phyloP scores from a whole-genome alignment of 208 protist species.

The Baffinella frigidus region DNA sequence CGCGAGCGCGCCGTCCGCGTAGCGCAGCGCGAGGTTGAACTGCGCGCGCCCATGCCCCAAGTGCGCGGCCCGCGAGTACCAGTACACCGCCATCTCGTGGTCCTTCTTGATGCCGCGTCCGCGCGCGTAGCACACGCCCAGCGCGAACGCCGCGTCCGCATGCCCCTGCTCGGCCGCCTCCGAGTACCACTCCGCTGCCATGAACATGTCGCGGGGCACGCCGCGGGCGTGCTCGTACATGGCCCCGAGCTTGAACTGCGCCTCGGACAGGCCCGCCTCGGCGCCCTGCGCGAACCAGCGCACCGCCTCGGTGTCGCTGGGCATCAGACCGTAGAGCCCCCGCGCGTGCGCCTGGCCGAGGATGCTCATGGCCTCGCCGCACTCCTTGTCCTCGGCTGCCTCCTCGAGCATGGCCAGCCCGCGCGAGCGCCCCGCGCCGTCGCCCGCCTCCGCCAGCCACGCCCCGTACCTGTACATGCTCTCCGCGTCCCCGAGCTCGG shows the following conservation, averaged over 20 bases:
- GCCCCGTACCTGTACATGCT: not conserved
- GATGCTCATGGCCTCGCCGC: slow-evolving; percentile 1
- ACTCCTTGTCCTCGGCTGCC: not conserved
- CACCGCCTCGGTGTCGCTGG: not conserved
- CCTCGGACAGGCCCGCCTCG: not conserved
- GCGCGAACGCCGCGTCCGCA: not conserved
- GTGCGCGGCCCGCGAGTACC: not conserved
- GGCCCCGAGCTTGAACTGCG: slow-evolving; percentile 23
- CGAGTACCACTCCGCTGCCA: slow-evolving; percentile 2
- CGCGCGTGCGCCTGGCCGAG: not conserved
- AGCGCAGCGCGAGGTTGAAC: slow-evolving; percentile 13
- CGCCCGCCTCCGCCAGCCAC: not conserved
- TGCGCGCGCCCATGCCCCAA: slow-evolving; percentile 17
- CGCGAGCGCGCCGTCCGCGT: not conserved
- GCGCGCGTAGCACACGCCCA: not conserved
- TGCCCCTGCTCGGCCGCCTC: not conserved
- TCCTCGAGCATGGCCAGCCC: not conserved
- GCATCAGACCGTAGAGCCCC: not conserved
- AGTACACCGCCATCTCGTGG: not conserved
- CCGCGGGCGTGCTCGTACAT: not conserved
- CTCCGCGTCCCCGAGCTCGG: not conserved
- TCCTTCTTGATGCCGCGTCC: not conserved
- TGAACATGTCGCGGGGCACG: not conserved
- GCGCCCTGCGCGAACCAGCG: not conserved
- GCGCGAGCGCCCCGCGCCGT: not conserved